Conservation (phyloP, 805 yeast genomes). For the Saccharomycopsis amapae region DNA sequence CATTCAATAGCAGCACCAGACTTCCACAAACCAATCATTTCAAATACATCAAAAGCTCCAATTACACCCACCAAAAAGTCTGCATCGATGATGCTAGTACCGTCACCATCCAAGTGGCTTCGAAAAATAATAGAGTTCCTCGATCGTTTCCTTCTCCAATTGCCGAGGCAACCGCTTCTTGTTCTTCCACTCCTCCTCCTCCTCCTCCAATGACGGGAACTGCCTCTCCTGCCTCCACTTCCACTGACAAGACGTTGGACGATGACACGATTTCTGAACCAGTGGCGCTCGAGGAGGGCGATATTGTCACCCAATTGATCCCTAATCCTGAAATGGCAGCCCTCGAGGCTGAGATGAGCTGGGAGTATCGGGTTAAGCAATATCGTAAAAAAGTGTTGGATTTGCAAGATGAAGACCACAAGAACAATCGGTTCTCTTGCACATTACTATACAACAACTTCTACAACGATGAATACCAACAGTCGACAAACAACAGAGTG, state of each 20-base stretch:
- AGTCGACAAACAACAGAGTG: too few species aligned
- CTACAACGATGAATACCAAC: too few species aligned
- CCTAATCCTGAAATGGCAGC: conserved; percentile 14
- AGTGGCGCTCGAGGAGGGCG: conserved; percentile 9
- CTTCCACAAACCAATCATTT: conserved; percentile 5
- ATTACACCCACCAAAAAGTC: conserved; percentile 1
- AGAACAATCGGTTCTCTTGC: too few species aligned
- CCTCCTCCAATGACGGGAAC: too few species aligned
- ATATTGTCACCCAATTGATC: conserved; percentile 5
- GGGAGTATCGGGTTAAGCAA: conserved; percentile 12
- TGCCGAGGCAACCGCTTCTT: not conserved
- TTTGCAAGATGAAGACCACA: conserved; percentile 17
- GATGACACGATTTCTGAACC: too few species aligned
- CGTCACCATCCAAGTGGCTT: conserved; percentile 6
- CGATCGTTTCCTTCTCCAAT: not conserved
- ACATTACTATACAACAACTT: too few species aligned
- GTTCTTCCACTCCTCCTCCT: too few species aligned
- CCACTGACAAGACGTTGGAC: too few species aligned
- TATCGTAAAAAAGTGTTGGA: conserved; percentile 9
- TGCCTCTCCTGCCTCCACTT: too few species aligned
- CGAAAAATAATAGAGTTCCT: not conserved
- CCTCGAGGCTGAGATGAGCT: conserved; percentile 9
- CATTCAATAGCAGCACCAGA: conserved; percentile 10
- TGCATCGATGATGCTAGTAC: not conserved
- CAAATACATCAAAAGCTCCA: too few species aligned